Base-by-base conservation (phyloP, 2,329 filamentous ascomycete species). In the Orbilia oligospora region DNA sequence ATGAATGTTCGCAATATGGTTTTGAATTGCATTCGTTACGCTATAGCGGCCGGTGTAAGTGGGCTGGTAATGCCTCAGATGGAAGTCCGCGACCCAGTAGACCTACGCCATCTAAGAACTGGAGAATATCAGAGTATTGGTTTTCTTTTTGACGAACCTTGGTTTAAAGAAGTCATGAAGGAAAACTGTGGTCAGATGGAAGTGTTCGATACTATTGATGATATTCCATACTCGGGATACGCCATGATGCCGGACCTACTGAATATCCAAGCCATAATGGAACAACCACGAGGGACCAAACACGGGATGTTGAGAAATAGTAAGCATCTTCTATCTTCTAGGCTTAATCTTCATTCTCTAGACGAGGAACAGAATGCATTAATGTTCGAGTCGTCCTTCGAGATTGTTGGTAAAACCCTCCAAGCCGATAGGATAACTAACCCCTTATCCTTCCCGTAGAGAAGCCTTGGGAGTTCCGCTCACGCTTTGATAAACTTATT, bases 1-100 rank as follows among this genome's bases (percentile, higher is more conserved):
- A 86, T 87, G 20, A 88, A 87, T 73, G 87, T 87, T 41, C 83
- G 87, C 67, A 87, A 87, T 80, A 87, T 86, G 81, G 86, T 87
- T 53, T 84, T 87, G 67, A 87, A 86, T 8, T 88, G 86, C 70
- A 76, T 88, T 22, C 85, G 87, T 20, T 88, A 88, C 78, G 86
- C 84, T 18, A 84, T 88, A 76, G 86, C 87, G 27, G 85, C 86
- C 5, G 87, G 86, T 27, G 86, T 86, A 2, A 85, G 86, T 0
- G 86, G 86, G 0, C 80, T 87, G 0, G 84, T 86, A 5, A 82
- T 88, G 71, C 87, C 87, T 0, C 84, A 81, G 67, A 87, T 88
- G 65, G 84, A 85, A 63, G 84, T 84, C n/a, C 84, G 86, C 20
- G 85, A 84, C 24, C 83, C 85, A 14, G 81, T 83, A 10, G 83